phyloP scores from a whole-genome alignment of 2,329 filamentous ascomycete species.

The Corniculantispora saksenae region DNA sequence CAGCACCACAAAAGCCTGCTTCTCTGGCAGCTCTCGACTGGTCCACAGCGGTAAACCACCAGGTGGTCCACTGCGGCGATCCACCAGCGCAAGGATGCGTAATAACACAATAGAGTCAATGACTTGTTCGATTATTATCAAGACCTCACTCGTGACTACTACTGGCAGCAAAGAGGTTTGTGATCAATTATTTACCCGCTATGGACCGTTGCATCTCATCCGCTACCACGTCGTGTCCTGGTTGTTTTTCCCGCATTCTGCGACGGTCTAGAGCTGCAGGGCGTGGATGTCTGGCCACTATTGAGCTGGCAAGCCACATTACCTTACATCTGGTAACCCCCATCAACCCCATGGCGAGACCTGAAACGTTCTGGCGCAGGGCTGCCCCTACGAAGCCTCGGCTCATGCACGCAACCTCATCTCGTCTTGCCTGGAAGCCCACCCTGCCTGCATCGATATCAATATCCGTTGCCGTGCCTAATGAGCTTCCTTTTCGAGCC shows the following conservation, averaged over 20 bases:
- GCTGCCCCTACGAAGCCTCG: not conserved
- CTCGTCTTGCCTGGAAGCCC: not conserved
- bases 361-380: not conserved
- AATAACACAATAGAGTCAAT: not conserved
- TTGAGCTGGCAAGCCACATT: not conserved
- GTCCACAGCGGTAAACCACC: slow-evolving; percentile 1
- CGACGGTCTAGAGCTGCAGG: not conserved
- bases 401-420: not conserved
- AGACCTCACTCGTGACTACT: not conserved
- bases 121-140: not conserved
- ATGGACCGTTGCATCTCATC: not conserved
- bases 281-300: not conserved
- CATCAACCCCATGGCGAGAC: not conserved
- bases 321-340: not conserved
- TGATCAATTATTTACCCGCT: not conserved
- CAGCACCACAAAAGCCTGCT: slow-evolving; percentile 2
- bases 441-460: not conserved
- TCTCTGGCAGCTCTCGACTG: not conserved
- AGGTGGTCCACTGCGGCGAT: not conserved
- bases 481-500: not conserved
- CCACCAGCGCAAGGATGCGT: not conserved
- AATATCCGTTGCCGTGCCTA: not conserved
- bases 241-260: not conserved
- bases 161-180: not conserved
- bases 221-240: not conserved